These are phyloP conservation scores for Trametes hirsuta DNA, from an alignment of 1,284 basidiomycete species.

Conservation along the genomic window DNA sequence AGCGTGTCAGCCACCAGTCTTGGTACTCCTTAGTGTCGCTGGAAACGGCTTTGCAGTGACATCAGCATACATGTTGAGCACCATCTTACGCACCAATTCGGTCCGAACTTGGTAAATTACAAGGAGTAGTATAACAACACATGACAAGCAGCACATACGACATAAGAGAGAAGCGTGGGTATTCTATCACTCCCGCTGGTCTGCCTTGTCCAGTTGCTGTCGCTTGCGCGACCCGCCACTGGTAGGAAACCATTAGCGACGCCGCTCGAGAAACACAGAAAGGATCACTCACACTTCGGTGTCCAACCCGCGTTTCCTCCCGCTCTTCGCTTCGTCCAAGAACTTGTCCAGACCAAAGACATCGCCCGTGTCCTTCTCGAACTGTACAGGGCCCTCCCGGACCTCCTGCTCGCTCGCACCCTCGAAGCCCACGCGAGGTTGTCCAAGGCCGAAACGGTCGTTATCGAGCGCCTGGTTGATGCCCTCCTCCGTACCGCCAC, in stretches of 20 bases:
- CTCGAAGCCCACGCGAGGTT: constrained; percentile 85
- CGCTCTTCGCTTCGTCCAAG: constrained; percentile 95
- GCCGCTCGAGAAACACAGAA: background rate
- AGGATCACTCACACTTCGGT: constrained; percentile 64
- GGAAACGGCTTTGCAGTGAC: no score
- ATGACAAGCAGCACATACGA: constrained; percentile 11
- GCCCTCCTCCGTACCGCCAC: constrained; percentile 93
- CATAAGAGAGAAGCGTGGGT: background rate
- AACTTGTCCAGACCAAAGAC: constrained; percentile 99
- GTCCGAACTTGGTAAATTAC: constrained; percentile 19
- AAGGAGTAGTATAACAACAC: constrained; percentile 23
- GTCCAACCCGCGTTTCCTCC: constrained; percentile 88
- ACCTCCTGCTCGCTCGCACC: constrained; percentile 84
- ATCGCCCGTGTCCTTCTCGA: constrained; percentile 96
- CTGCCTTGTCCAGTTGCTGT: constrained; percentile 71
- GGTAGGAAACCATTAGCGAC: constrained; percentile 22
- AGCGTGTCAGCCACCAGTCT: no score
- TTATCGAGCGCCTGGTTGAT: constrained; percentile 89
- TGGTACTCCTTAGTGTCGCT: no score
- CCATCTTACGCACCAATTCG: background rate
- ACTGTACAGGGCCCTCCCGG: constrained; percentile 95
- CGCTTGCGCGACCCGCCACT: constrained; percentile 71
- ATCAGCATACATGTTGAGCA: no score
- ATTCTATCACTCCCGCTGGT: constrained; percentile 49
- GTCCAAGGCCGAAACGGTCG: constrained; percentile 94